Conservation (phyloP, 345 rosid species). For the Bruguiera parviflora region DNA sequence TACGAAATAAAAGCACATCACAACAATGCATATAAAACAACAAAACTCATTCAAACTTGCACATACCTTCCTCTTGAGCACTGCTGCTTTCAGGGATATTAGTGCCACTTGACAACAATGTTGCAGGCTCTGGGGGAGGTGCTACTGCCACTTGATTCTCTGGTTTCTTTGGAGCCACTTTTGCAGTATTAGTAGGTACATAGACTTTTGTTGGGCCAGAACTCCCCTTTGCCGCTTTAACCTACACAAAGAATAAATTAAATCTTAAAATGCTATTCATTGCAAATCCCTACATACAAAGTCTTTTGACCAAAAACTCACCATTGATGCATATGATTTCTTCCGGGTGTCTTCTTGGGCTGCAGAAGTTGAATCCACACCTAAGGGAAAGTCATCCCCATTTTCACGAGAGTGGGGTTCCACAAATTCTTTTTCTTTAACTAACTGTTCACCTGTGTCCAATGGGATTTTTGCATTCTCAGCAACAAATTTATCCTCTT, state of each 20-base stretch:
- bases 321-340: constrained; percentile 33
- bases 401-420: constrained; percentile 15
- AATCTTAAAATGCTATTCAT: neutral
- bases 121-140: constrained; percentile 16
- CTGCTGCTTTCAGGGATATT: constrained; percentile 10
- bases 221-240: constrained; percentile 17
- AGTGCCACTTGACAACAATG: constrained; percentile 9
- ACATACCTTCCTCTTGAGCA: constrained; percentile 21
- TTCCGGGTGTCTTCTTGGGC: constrained; percentile 19
- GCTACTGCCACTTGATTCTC: neutral
- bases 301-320: constrained; percentile 12
- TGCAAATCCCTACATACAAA: neutral
- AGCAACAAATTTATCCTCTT: constrained; percentile 10
- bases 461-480: constrained; percentile 7
- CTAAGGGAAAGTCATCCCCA: constrained; percentile 11
- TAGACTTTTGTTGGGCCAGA: constrained; percentile 10
- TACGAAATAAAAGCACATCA: neutral
- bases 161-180: constrained; percentile 15
- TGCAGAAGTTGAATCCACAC: constrained; percentile 12
- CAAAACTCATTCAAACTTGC: neutral
- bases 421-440: constrained; percentile 15
- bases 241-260: constrained; percentile 6
- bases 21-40: neutral
- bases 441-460: constrained; percentile 1
- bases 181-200: constrained; percentile 6